Percentiles rank a stretch among this genome's conserved stretches.
phyloP scores from a whole-genome alignment of 495 filamentous ascomycete genomes.

The Darksidea phi region DNA sequence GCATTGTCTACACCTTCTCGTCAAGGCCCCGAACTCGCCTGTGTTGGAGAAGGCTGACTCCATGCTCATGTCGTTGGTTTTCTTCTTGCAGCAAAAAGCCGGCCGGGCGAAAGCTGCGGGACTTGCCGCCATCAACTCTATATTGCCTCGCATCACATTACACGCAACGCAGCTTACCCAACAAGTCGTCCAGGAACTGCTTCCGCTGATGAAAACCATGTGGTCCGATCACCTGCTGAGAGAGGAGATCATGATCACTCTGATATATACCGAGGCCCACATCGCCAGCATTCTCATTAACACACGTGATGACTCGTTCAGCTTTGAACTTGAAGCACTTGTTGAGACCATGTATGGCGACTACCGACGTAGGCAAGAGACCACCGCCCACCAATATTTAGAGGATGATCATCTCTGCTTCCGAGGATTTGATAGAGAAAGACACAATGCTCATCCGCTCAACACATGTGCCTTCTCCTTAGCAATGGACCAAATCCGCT shows the following conservation, averaged over 20 bases:
- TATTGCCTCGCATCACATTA: constrained; percentile 63
- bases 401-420: constrained; percentile 56
- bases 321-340: constrained; percentile 42
- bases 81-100: constrained; percentile 61
- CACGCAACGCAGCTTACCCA: constrained; percentile 65
- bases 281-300: constrained; percentile 48
- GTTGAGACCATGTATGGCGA: constrained; percentile 59
- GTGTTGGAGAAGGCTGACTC: constrained; percentile 56
- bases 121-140: constrained; percentile 71
- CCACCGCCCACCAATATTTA: constrained; percentile 65
- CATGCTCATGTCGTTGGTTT: constrained; percentile 58
- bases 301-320: constrained; percentile 30
- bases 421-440: constrained; percentile 15
- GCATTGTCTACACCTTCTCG: constrained; percentile 64
- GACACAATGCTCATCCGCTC: constrained; percentile 16
- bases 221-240: constrained; percentile 72
- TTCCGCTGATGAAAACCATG: constrained; percentile 68
- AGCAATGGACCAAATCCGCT: constrained; percentile 12
- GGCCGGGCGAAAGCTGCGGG: constrained; percentile 64
- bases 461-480: constrained; percentile 30
- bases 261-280: constrained; percentile 65
- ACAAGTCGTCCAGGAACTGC: constrained; percentile 55
- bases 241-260: constrained; percentile 70
- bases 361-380: constrained; percentile 67
- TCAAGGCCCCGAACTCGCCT: constrained; percentile 68